Base-by-base conservation (phyloP, 371 early-diverging fungal species). In the Mucor indicus region DNA sequence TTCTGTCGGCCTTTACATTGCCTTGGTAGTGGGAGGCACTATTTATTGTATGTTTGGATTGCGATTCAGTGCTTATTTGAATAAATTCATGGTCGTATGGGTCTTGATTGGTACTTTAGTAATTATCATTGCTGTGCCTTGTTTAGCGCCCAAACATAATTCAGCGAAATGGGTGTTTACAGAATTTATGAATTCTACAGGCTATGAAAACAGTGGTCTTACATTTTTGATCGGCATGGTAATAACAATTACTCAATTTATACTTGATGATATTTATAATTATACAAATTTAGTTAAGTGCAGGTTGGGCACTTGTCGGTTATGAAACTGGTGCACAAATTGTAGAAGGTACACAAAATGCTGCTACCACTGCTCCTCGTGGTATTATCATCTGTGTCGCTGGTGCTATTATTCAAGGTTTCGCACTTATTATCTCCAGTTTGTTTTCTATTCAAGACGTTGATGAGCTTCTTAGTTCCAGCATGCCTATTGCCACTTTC, bases 321-420 rank as follows among this genome's bases (percentile, higher is more conserved):
- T 74, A 74, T 27, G 74, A 62, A 23, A 55, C 55, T 29, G 61
- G 69, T 13, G 74, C 70, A 32, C 74, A 74, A 37, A 64, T 74
- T 41, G 67, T 67, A 0, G 74, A 74, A 50, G 74, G 69, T 10
- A 74, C 74, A 3, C 56, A 67, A 31, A 60, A 60, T 19, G 65
- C 68, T 4, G 67, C 59, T 41, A 39, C 56, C 16, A 69, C 68
- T 17, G 74, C 68, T n/a, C 74, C 74, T 3, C 62, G 66, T 5
- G 73, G 73, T 17, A 73, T 73, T 23, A 46, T 73, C n/a, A 53
- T 66, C 12, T 62, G 63, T 38, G 62, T 73, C 8, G 22, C 44
- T n/a, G 50, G 58, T 41, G 62, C 74, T 10, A 47, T 67, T 27
- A 22, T 67, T 4, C 69, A 69, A 54, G 67, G 67, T 4, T 44